These are phyloP conservation scores for Fusarium algeriense DNA, from an alignment of 2,329 filamentous ascomycete genomes.

Conservation along the genomic window DNA sequence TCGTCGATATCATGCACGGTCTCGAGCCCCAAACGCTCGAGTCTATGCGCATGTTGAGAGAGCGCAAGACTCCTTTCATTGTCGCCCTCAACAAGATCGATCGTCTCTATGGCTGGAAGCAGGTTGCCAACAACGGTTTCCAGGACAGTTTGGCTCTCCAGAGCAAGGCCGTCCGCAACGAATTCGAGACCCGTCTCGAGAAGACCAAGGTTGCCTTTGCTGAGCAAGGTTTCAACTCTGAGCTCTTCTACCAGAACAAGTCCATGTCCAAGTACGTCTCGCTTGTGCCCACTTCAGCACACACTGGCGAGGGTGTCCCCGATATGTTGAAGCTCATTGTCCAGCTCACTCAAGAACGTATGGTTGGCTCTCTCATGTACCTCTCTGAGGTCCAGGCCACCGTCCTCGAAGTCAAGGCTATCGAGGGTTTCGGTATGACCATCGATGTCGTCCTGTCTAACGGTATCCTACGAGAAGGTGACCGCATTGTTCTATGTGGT, in stretches of 20 bases:
- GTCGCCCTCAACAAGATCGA: slow-evolving; percentile 99
- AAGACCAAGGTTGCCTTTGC: slow-evolving; percentile 94
- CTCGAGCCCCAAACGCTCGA: slow-evolving; percentile 97
- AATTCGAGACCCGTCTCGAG: slow-evolving; percentile 90
- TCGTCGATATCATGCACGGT: slow-evolving; percentile 99
- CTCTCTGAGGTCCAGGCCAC: slow-evolving; percentile 97
- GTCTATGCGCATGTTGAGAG: slow-evolving; percentile 93
- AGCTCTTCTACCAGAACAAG: slow-evolving; percentile 98
- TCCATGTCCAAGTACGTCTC: slow-evolving; percentile 95
- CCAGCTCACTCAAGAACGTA: slow-evolving; percentile 93
- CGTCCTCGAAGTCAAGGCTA: slow-evolving; percentile 98
- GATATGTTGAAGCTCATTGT: slow-evolving; percentile 98
- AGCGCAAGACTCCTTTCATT: slow-evolving; percentile 96
- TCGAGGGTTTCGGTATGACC: slow-evolving; percentile 98
- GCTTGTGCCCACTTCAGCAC: slow-evolving; percentile 95
- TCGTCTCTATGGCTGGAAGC: slow-evolving; percentile 99
- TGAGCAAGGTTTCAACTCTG: slow-evolving; percentile 97
- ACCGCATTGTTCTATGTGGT: slow-evolving; percentile 94
- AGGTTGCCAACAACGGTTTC: slow-evolving; percentile 98
- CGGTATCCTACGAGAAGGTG: slow-evolving; percentile 92
- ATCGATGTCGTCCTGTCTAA: slow-evolving; percentile 98
- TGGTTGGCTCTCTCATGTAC: slow-evolving; percentile 98
- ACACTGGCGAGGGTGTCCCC: slow-evolving; percentile 98
- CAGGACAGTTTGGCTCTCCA: slow-evolving; percentile 90
- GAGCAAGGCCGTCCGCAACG: slow-evolving; percentile 91